Conservation (phyloP, 2,329 filamentous ascomycete genomes). For the Trichoderma koningii region DNA sequence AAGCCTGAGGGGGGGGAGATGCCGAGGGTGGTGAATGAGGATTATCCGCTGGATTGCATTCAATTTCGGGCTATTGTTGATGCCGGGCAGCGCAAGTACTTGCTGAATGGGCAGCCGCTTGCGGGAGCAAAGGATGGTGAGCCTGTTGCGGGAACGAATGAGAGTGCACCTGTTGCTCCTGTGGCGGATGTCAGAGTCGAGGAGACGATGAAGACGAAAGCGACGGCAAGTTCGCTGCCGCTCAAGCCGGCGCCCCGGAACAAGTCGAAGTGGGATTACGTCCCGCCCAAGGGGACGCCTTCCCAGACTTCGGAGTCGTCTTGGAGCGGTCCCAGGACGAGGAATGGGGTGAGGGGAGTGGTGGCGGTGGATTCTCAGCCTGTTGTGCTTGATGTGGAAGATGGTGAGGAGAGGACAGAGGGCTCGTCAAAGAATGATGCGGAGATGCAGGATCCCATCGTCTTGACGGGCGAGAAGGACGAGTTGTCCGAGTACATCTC, state of each 20-base stretch:
- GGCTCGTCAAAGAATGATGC: background rate
- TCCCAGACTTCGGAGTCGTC: slow-evolving; percentile 40
- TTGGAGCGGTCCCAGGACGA: slow-evolving; percentile 27
- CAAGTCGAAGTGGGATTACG: slow-evolving; percentile 44
- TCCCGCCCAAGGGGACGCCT: slow-evolving; percentile 44
- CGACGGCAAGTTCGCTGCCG: slow-evolving; percentile 46
- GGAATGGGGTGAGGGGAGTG: slow-evolving; percentile 20
- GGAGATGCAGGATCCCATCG: background rate
- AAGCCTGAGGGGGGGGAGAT: slow-evolving; percentile 30
- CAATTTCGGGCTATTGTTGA: slow-evolving; percentile 60
- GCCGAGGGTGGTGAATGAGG: slow-evolving; percentile 63
- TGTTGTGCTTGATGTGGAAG: slow-evolving; percentile 33
- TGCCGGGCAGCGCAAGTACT: slow-evolving; percentile 60
- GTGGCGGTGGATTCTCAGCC: slow-evolving; percentile 34
- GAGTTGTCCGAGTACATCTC: slow-evolving; percentile 66
- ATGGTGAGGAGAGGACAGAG: slow-evolving; percentile 15
- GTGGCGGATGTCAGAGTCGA: background rate
- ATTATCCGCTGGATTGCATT: slow-evolving; percentile 70
- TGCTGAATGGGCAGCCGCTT: slow-evolving; percentile 50
- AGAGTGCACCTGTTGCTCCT: background rate
- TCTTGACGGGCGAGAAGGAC: slow-evolving; percentile 42
- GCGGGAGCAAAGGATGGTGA: slow-evolving; percentile 15
- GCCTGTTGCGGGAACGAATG: background rate
- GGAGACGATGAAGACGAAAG: slow-evolving; percentile 25
- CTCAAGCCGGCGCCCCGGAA: slow-evolving; percentile 50